These are phyloP conservation scores for Erodium maritimum DNA, from an alignment of 345 rosid species.

Conservation along the genomic window DNA sequence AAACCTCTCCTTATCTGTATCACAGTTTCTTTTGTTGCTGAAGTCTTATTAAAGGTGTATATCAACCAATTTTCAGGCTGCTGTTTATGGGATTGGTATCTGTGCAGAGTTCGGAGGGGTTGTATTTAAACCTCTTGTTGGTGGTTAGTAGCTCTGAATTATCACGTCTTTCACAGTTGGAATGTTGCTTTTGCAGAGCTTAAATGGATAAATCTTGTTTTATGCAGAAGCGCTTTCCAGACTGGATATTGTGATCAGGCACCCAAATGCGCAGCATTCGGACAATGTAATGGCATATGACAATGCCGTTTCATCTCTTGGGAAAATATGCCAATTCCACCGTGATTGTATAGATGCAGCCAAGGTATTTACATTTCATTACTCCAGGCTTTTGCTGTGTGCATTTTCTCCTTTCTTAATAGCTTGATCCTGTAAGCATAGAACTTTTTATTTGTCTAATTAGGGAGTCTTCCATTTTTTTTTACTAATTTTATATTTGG, in stretches of 20 bases:
- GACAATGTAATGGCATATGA: constrained; percentile 97
- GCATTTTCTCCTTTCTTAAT: no score
- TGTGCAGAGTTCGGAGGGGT: constrained; percentile 96
- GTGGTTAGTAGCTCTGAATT: constrained; percentile 35
- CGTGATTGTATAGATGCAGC: constrained; percentile 83
- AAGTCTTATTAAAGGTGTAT: no score
- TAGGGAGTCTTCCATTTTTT: no score
- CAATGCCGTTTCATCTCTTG: constrained; percentile 98
- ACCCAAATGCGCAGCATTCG: constrained; percentile 71
- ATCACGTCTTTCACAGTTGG: not conserved
- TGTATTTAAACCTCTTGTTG: constrained; percentile 83
- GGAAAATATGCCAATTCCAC: constrained; percentile 87
- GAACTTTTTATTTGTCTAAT: no score
- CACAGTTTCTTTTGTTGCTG: constrained; percentile 5
- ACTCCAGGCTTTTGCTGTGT: not conserved
- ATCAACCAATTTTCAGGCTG: constrained; percentile 49
- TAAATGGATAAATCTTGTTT: constrained; percentile 12
- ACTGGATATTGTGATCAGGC: constrained; percentile 68
- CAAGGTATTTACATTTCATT: constrained; percentile 38
- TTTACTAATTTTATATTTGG: no score
- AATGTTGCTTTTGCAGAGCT: not conserved
- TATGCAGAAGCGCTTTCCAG: constrained; percentile 89
- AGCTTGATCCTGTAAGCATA: no score
- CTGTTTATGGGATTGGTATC: constrained; percentile 97
- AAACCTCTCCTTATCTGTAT: constrained; percentile 1